Evolutionary conservation across 73 alveolate species (phyloP), one percentile per base, ranked within the genome.

Genomic region (Paramecium pentaurelia): DNA sequence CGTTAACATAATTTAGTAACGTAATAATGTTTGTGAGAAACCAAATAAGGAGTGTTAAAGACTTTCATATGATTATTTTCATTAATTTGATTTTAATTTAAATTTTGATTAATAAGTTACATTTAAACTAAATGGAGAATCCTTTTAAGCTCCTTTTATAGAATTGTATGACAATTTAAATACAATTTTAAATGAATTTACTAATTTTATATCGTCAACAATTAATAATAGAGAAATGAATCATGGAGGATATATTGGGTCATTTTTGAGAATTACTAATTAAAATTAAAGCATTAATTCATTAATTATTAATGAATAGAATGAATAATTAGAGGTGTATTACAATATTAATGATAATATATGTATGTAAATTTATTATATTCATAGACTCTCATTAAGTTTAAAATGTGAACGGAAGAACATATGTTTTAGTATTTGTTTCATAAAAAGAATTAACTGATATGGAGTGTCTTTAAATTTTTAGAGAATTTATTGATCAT

Each of bases 231-330:
- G 47, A 4, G 91, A 80, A 25, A 80, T 80, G 91, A 80, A 80
- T 80, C 91, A 80, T 45, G 91, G 64, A 20, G 91, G 91, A 22
- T 80, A 40, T 80, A 47, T 80, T 6, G 71, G 77, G 9, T 80
- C 91, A 45, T 80, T 80, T 80, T 27, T 80, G 22, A 80, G 75
- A 80, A 25, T 80, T n/a, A 44, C 71, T 9, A 49, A 49, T 45
- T 9, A 40, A 40, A 73, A 73, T 73, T 4, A 73, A 22, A 44
- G 34, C 30, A 40, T 80, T 4, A 45, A 80, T 27, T 80, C 91
- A 2, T 25, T 80, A 36, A 80, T 80, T 11, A 47, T 80, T 5
- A 80, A 60, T 45, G 28, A 80, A 42, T 20, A 80, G 28, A 47
- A 80, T 80, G 47, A 42, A 36, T 0, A 80, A 40, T 18, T 80